These are phyloP conservation scores for Arthrobotrys musiformis DNA, from an alignment of 2,329 filamentous ascomycete genomes.

Conservation along the genomic window DNA sequence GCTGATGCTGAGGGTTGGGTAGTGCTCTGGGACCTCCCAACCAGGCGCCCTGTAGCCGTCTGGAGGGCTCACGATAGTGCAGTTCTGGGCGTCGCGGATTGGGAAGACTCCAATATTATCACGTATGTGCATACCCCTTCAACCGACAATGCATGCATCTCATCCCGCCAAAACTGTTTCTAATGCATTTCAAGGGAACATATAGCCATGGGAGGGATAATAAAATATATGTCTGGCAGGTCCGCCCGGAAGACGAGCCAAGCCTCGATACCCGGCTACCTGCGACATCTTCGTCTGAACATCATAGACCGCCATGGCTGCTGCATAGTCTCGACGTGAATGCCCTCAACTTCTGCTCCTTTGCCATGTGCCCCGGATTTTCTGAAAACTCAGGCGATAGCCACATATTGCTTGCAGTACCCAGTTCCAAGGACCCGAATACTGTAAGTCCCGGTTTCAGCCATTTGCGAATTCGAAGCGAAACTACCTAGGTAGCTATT, in stretches of 20 bases:
- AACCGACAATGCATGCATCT: background rate
- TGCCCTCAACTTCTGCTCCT: slow-evolving; percentile 93
- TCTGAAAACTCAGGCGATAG: slow-evolving; percentile 51
- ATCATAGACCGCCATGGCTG: slow-evolving; percentile 79
- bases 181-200: slow-evolving; percentile 33
- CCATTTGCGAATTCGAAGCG: background rate
- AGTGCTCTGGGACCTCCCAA: slow-evolving; percentile 83
- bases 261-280: slow-evolving; percentile 76
- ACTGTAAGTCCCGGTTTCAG: slow-evolving; percentile 66
- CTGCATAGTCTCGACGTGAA: slow-evolving; percentile 85
- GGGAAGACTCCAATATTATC: slow-evolving; percentile 78
- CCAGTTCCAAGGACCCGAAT: slow-evolving; percentile 79
- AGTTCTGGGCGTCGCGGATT: slow-evolving; percentile 78
- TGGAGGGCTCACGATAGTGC: slow-evolving; percentile 86
- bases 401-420: slow-evolving; percentile 77
- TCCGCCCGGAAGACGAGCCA: slow-evolving; percentile 71
- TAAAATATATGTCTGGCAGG: slow-evolving; percentile 84
- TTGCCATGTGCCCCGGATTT: slow-evolving; percentile 69
- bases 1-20: slow-evolving; percentile 92
- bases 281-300: slow-evolving; percentile 65
- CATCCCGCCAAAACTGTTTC: slow-evolving; percentile 22
- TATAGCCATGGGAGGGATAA: slow-evolving; percentile 88
- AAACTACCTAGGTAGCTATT: too few species aligned
- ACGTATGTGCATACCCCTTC: slow-evolving; percentile 71
- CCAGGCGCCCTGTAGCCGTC: slow-evolving; percentile 81